These are phyloP conservation scores for Candida sanyiensis DNA, from an alignment of 805 yeast genomes.

Conservation along the genomic window DNA sequence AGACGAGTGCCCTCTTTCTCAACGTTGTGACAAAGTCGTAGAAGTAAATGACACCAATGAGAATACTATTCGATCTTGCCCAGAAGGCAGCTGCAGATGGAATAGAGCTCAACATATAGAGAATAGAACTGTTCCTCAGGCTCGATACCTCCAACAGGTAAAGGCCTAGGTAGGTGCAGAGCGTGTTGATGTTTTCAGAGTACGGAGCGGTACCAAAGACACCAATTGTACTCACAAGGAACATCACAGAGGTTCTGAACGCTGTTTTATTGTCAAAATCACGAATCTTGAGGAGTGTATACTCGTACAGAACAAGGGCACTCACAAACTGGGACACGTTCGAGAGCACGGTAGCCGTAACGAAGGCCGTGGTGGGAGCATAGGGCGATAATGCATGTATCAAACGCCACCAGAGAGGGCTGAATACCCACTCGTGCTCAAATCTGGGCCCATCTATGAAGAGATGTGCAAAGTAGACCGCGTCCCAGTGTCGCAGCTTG, in stretches of 20 bases:
- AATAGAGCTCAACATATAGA: conserved; percentile 21
- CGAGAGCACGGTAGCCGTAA: conserved; percentile 43
- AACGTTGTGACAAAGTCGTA: conserved; percentile 38
- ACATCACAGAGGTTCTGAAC: conserved; percentile 37
- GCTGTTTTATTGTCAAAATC: conserved; percentile 25
- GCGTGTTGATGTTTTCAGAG: conserved; percentile 67
- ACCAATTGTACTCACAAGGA: conserved; percentile 71
- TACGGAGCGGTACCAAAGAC: conserved; percentile 70
- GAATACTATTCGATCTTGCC: conserved; percentile 69
- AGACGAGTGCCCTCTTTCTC: conserved; percentile 31
- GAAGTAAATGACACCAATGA: conserved; percentile 64
- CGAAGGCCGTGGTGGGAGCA: conserved; percentile 28
- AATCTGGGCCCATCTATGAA: conserved; percentile 44
- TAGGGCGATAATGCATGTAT: conserved; percentile 27
- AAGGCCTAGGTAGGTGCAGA: conserved; percentile 51
- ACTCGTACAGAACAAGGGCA: conserved; percentile 40
- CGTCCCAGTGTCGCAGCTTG: conserved; percentile 76
- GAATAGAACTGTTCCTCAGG: neutral
- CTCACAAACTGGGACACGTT: conserved; percentile 49
- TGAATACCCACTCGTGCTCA: conserved; percentile 90
- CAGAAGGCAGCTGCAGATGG: conserved; percentile 52
- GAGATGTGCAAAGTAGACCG: conserved; percentile 64
- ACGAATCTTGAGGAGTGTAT: conserved; percentile 37
- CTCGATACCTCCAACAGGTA: conserved; percentile 34
- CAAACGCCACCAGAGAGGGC: conserved; percentile 67